Percentiles rank a stretch among this genome's conserved stretches.
Evolutionary conservation across 2,329 filamentous ascomycete species (phyloP).

Genomic region (Neonectria faginata): DNA sequence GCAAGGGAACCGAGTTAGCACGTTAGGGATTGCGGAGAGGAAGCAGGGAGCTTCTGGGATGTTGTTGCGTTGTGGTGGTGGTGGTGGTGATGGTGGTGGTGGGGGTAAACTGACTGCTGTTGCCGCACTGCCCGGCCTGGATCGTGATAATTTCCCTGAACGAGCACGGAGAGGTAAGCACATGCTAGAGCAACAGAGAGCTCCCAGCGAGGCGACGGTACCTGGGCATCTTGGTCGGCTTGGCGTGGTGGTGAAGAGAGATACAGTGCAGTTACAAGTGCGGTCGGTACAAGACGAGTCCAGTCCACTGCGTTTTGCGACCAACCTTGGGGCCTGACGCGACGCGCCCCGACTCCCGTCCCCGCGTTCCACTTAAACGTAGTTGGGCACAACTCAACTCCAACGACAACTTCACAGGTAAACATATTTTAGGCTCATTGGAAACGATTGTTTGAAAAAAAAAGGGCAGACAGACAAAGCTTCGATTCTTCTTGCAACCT

Average conservation of each 20-base stretch:
- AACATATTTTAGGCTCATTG: background rate
- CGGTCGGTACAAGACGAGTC: background rate
- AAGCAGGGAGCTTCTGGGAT: slow-evolving; percentile 14
- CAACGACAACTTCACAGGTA: background rate
- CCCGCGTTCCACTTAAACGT: slow-evolving; percentile 32
- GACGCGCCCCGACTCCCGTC: slow-evolving; percentile 27
- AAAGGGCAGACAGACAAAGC: background rate
- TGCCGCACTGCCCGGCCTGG: slow-evolving; percentile 98
- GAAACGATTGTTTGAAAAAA: background rate
- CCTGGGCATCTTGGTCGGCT: slow-evolving; percentile 43
- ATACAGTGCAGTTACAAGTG: slow-evolving; percentile 12
- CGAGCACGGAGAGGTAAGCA: background rate
- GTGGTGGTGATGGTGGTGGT: background rate
- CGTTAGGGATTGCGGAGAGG: background rate
- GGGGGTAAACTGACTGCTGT: slow-evolving; percentile 81
- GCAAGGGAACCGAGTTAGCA: slow-evolving; percentile 5
- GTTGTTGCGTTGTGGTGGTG: slow-evolving; percentile 12
- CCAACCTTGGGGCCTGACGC: slow-evolving; percentile 21
- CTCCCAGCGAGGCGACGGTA: background rate
- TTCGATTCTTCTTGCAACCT: background rate
- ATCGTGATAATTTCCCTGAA: slow-evolving; percentile 97
- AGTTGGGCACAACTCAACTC: background rate
- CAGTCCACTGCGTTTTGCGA: slow-evolving; percentile 11
- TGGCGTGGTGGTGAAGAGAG: slow-evolving; percentile 23
- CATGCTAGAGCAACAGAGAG: background rate